phyloP scores from a whole-genome alignment of 768 basidiomycete species.

The Mycena capillaripes region DNA sequence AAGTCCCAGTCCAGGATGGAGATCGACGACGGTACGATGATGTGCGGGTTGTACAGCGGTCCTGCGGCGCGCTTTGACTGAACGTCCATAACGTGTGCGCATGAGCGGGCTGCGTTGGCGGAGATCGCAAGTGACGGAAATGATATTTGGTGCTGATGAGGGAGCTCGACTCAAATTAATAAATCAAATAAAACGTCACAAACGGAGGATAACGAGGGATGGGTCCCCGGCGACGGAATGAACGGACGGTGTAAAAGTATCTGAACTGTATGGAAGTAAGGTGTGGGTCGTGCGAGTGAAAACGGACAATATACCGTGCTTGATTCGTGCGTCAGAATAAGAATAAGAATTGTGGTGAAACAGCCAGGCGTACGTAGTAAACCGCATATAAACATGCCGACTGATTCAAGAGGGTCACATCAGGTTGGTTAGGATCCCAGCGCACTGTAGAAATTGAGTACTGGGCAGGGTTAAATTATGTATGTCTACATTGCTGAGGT shows the following conservation, averaged over 20 bases:
- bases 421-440: constrained; percentile 66
- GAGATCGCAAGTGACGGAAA: constrained; percentile 84
- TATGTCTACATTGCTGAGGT: constrained; percentile 67
- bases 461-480: neutral
- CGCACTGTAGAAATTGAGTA: constrained; percentile 52
- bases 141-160: constrained; percentile 6
- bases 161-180: neutral
- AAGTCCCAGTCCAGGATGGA: neutral
- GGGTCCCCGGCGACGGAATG: constrained; percentile 70
- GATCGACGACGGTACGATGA: constrained; percentile 1
- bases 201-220: constrained; percentile 52
- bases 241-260: constrained; percentile 86
- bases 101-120: constrained; percentile 85
- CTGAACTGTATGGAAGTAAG: constrained; percentile 62
- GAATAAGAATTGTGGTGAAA: neutral
- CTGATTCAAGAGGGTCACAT: constrained; percentile 67
- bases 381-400: constrained; percentile 67
- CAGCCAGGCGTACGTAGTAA: constrained; percentile 45
- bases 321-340: neutral
- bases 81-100: constrained; percentile 82
- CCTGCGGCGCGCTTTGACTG: constrained; percentile 54
- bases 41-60: constrained; percentile 32
- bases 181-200: neutral
- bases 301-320: constrained; percentile 21
- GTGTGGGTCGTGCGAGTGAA: no score